Evolutionary conservation across 176 grass and related monocot species (phyloP).

Genomic region (Secale cereale): DNA sequence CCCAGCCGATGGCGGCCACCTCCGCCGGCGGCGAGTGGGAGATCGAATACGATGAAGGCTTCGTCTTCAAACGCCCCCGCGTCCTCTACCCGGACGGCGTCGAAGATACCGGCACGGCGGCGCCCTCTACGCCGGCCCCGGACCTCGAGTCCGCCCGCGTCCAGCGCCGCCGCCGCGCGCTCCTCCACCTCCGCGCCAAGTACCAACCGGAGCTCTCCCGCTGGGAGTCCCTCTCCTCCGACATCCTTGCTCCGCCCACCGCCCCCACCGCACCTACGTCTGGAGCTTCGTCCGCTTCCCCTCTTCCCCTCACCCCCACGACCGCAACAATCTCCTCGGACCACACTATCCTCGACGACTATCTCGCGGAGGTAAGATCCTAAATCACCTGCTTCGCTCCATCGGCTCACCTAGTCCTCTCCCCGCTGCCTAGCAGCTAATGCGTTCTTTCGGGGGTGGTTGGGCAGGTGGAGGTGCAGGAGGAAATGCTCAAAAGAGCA

Average conservation of each 20-base stretch:
- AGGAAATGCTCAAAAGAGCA: background rate
- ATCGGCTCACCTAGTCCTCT: background rate
- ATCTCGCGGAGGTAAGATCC: constrained; percentile 22
- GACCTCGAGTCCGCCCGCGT: constrained; percentile 13
- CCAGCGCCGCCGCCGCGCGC: constrained; percentile 33
- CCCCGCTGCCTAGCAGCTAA: background rate
- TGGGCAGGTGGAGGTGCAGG: constrained; percentile 30
- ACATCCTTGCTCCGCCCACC: background rate
- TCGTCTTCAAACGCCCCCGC: constrained; percentile 63
- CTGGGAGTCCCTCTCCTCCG: constrained; percentile 51
- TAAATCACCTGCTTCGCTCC: background rate
- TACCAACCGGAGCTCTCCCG: constrained; percentile 41
- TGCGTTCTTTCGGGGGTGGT: background rate
- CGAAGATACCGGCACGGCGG: background rate
- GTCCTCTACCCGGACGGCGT: background rate
- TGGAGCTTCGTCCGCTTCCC: background rate
- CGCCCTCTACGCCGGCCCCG: background rate
- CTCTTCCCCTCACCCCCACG: background rate
- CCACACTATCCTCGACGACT: constrained; percentile 18
- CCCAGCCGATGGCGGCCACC: background rate
- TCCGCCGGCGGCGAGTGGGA: constrained; percentile 30
- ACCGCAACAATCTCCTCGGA: background rate
- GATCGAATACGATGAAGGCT: constrained; percentile 48
- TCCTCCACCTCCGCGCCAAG: constrained; percentile 44
- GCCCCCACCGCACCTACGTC: background rate